Conservation (phyloP, 495 filamentous ascomycete genomes). For the Annulohypoxylon nitens region DNA sequence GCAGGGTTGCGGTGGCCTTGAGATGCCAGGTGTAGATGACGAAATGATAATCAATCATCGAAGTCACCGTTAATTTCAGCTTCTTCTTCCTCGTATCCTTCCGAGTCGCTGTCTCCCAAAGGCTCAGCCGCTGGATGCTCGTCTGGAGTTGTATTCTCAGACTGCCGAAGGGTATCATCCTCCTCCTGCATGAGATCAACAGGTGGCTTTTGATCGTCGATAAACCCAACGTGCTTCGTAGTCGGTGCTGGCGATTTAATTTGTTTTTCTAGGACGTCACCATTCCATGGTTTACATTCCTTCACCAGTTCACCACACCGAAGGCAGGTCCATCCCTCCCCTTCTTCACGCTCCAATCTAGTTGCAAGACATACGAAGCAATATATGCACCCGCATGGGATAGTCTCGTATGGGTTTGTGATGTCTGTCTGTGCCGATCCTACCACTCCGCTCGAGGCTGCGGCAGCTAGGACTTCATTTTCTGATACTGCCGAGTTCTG, state of each 20-base stretch:
- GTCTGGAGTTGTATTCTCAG: slow-evolving; percentile 26
- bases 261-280: slow-evolving; percentile 79
- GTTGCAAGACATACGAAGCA: slow-evolving; percentile 98
- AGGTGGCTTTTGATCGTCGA: slow-evolving; percentile 62
- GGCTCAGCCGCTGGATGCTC: slow-evolving; percentile 28
- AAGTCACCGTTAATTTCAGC: slow-evolving; percentile 56
- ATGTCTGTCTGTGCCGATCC: slow-evolving; percentile 94
- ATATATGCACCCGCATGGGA: slow-evolving; percentile 93
- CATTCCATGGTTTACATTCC: slow-evolving; percentile 92
- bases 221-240: slow-evolving; percentile 78
- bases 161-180: slow-evolving; percentile 21
- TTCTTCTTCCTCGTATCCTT: slow-evolving; percentile 62
- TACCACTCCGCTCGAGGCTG: slow-evolving; percentile 76
- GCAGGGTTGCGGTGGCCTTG: neutral
- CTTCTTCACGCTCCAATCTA: slow-evolving; percentile 90
- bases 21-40: neutral
- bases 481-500: slow-evolving; percentile 82
- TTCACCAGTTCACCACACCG: slow-evolving; percentile 88
- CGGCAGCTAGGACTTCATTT: slow-evolving; percentile 74
- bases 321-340: slow-evolving; percentile 95
- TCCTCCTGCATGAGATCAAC: slow-evolving; percentile 35
- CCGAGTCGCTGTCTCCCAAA: slow-evolving; percentile 52
- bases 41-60: slow-evolving; percentile 42
- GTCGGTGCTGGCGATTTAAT: slow-evolving; percentile 60
- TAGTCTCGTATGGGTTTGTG: slow-evolving; percentile 94